A percentile compares a stretch with the other conserved stretches of the same genome.
Evolutionary conservation across 768 basidiomycete genomes (phyloP).

Genomic region (Termitomyces sp.): DNA sequence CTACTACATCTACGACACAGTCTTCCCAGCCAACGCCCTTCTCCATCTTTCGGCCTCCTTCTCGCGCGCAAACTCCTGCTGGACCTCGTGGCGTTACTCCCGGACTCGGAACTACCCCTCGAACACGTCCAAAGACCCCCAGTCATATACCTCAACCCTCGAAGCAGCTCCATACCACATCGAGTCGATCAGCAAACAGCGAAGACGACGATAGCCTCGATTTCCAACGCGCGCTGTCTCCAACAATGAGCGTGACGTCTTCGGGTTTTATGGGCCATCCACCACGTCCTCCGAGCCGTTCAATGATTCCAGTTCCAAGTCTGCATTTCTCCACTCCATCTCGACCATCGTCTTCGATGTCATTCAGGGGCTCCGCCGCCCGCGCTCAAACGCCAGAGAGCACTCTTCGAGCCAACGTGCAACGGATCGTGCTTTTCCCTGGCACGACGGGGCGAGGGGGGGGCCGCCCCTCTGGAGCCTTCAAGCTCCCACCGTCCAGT

Average conservation of each 20-base stretch:
- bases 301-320: slow-evolving; percentile 78
- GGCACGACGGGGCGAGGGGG: slow-evolving; percentile 34
- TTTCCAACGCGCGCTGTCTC: slow-evolving; percentile 64
- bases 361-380: slow-evolving; percentile 43
- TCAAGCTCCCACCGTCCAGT: slow-evolving; percentile 68
- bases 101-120: slow-evolving; percentile 42
- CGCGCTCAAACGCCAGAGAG: slow-evolving; percentile 72
- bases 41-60: slow-evolving; percentile 42
- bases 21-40: slow-evolving; percentile 42
- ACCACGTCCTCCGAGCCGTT: slow-evolving; percentile 75
- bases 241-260: slow-evolving; percentile 44
- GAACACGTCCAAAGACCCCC: slow-evolving; percentile 75
- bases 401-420: slow-evolving; percentile 52
- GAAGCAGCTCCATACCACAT: slow-evolving; percentile 33
- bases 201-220: slow-evolving; percentile 35
- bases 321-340: slow-evolving; percentile 68
- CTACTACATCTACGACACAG: slow-evolving; percentile 65
- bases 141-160: slow-evolving; percentile 72
- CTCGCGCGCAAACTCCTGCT: slow-evolving; percentile 61
- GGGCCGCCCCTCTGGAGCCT: slow-evolving; percentile 30
- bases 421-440: slow-evolving; percentile 54
- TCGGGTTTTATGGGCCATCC: slow-evolving; percentile 40
- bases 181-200: slow-evolving; percentile 12
- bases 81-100: slow-evolving; percentile 27
- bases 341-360: slow-evolving; percentile 69